A percentile compares a stretch with the other conserved stretches of the same genome.
phyloP scores from a whole-genome alignment of 352 stramenopile genomes.

The Pythium dissimile region DNA sequence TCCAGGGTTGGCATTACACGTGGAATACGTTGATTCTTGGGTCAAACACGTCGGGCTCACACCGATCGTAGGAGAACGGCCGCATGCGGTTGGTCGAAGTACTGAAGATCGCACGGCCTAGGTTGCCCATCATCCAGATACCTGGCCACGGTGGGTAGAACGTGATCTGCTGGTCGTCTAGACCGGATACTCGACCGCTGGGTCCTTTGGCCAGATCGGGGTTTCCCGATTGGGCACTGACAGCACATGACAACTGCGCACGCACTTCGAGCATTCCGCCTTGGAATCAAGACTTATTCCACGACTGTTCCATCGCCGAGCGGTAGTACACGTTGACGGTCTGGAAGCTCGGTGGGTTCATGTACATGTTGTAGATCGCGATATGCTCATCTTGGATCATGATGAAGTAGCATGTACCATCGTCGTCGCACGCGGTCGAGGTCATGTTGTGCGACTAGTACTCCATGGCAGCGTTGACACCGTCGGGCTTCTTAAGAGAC shows the following conservation, averaged over 20 bases:
- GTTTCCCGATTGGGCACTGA: conserved; percentile 10
- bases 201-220: conserved; percentile 5
- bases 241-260: conserved; percentile 75
- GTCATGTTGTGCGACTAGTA: conserved; percentile 17
- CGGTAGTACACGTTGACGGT: conserved; percentile 35
- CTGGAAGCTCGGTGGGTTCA: conserved; percentile 20
- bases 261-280: conserved; percentile 89
- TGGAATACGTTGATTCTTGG: conserved; percentile 46
- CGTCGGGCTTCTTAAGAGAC: conserved; percentile 14
- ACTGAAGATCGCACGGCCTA: conserved; percentile 9
- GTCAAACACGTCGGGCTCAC: conserved; percentile 39
- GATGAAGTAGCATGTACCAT: conserved; percentile 36
- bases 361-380: conserved; percentile 29
- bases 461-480: conserved; percentile 12
- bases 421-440: conserved; percentile 5
- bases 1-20: conserved; percentile 88
- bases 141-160: conserved; percentile 57
- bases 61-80: conserved; percentile 93
- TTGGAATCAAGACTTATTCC: conserved; percentile 96
- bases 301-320: conserved; percentile 88
- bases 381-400: conserved; percentile 25
- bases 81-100: conserved; percentile 90
- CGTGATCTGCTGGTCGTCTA: conserved; percentile 34
- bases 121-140: conserved; percentile 15
- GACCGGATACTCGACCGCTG: conserved; percentile 29